Base-by-base conservation (phyloP, 1,139 yeast genomes). In the Trichomonascaceae sp. region DNA sequence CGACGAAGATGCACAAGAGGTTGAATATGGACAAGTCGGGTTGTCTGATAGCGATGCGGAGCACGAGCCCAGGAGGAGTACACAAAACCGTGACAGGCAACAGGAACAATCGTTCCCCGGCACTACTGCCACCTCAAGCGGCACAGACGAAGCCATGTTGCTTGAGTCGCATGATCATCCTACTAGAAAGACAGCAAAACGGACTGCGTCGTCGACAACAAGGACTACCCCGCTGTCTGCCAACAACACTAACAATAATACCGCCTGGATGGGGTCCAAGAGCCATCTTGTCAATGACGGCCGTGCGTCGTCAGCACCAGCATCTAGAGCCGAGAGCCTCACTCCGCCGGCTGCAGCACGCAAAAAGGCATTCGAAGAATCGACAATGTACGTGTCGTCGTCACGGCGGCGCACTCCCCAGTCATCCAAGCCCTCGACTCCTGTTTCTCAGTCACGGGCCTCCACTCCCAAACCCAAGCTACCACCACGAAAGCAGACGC, bases 401-500 rank as follows among this genome's bases (percentile, higher is more conserved):
- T 36, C 52, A n/a, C 34, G 50, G 28, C 33, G 54, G 28, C 42
- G 49, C 5, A 37, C 42, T 14, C 37, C 38, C 11, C 37, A 47
- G n/a, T 35, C 47, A 5, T 26, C 42, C 17, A 16, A 35, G 11
- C 38, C 44, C 3, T 47, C 48, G 27, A 32, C 48, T 5, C 49
- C 50, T 27, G 30, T 17, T 11, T 14, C 13, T n/a, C 13, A 6
- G 16, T 26, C 28, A 8, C 28, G 14, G 8, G 25, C 25, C 5
- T 13, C 29, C 11, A 18, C 38, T 16, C 17, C 41, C 3, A 34
- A 37, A 17, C 40, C 46, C 14, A 25, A 16, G 38, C 39, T 18
- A 37, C 48, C 27, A 38, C 37, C 40, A 13, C 46, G 60, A 16
- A 43, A 58, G 3, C 36, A 42, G 2, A 45, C 51, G 1, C 32